Base-by-base conservation (phyloP, 1,284 basidiomycete species). In the Meripilus lineatus region DNA sequence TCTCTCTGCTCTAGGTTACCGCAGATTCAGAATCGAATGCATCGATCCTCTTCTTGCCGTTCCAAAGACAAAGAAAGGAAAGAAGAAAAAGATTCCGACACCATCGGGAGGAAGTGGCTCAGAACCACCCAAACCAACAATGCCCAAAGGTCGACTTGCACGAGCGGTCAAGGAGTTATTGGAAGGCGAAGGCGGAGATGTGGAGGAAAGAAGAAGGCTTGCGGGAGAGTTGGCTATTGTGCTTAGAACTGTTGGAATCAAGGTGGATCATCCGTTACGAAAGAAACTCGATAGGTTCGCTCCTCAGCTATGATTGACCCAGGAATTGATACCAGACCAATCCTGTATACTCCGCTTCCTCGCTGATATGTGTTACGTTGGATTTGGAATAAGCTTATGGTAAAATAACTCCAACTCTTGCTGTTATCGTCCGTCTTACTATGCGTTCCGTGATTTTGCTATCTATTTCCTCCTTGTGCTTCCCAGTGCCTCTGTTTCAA, bases 21-120 rank as follows among this genome's bases (percentile, higher is more conserved):
- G 84, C 40, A 70, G 81, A 32, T 87, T 88, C 57, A 72, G 85
- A 53, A 75, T 71, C 36, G 83, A 86, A 58, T 74, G 84, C 47
- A 63, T 87, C 41, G 84, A 85, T 47, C 80, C 81, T 21, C 60
- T 88, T 34, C 63, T 87, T 35, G 69, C 74, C n/a, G 72, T 77
- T 28, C 84, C 84, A 15, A 82, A 79, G 60, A 58, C 70, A 46
- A 79, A 79, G 51, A 72, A 70, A 30, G 70, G 63, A 49, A 58
- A 58, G 35, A 78, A 75, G 56, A 79, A 76, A 63, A 65, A 63
- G 48, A 58, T 61, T 25, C 56, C 59, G 28, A 52, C 58, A 5
- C 40, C 46, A 32, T 53, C 54, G 38, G 53, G 51, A 5, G 55
- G 55, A 63, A 68, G 58, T 49, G 55, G 49, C n/a, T n/a, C n/a